phyloP scores from a whole-genome alignment of 1,139 yeast species.

The Pichia sp. region DNA sequence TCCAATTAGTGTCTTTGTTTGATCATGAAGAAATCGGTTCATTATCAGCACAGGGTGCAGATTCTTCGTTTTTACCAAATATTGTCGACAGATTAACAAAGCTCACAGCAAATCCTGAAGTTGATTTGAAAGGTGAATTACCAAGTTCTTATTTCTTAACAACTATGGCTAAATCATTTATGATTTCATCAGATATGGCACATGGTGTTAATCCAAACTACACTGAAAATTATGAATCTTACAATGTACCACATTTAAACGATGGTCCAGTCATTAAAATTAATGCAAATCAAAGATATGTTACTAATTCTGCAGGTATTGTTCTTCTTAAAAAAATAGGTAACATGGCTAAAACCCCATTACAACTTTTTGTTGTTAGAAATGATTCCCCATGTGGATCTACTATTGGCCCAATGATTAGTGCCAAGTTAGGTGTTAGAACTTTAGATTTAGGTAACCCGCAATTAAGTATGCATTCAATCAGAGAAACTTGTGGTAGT shows the following conservation, averaged over 20 bases:
- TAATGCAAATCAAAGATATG: conserved; percentile 93
- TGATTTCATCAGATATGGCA: conserved; percentile 92
- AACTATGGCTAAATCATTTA: conserved; percentile 75
- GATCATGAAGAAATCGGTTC: conserved; percentile 98
- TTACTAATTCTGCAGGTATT: conserved; percentile 88
- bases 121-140: conserved; percentile 30
- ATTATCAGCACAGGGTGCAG: conserved; percentile 92
- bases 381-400: conserved; percentile 95
- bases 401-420: conserved; percentile 90
- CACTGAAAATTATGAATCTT: conserved; percentile 62
- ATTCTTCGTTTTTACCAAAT: conserved; percentile 82
- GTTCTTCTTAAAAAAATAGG: conserved; percentile 74
- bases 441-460: conserved; percentile 93
- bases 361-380: conserved; percentile 81
- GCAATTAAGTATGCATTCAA: conserved; percentile 91
- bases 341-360: conserved; percentile 54
- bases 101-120: conserved; percentile 36
- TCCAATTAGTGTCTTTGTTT: conserved; percentile 71
- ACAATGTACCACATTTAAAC: conserved; percentile 76
- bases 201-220: conserved; percentile 97
- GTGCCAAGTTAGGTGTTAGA: conserved; percentile 83
- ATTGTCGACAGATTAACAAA: conserved; percentile 61
- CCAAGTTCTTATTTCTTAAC: conserved; percentile 42
- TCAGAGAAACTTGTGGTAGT: conserved; percentile 89
- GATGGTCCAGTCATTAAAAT: conserved; percentile 89